Evolutionary conservation across 768 basidiomycete genomes (phyloP).

Genomic region (Rhodosporidiobolus sp.): DNA sequence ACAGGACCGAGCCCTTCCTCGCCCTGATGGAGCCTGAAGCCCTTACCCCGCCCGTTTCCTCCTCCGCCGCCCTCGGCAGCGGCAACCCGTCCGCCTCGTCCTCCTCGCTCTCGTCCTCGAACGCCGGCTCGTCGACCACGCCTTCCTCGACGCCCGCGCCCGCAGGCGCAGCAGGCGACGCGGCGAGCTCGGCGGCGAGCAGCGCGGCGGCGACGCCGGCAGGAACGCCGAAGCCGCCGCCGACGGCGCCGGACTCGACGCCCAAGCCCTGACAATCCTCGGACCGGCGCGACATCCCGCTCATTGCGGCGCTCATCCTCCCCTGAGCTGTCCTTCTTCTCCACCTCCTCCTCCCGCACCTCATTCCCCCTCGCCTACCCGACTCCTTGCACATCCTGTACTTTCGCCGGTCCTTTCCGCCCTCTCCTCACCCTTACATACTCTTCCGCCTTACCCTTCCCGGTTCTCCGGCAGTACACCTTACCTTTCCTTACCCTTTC

Average conservation of each 20-base stretch:
- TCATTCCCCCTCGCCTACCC: background rate
- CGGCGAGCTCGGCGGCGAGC: background rate
- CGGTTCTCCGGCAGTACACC: too few relatives aligned
- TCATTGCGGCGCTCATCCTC: too few relatives aligned
- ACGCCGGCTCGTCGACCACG: background rate
- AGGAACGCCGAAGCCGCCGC: background rate
- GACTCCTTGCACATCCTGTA: background rate
- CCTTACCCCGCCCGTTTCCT: background rate
- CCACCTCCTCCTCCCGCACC: background rate
- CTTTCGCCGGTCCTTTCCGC: too few relatives aligned
- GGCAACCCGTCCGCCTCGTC: background rate
- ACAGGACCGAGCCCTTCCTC: slow-evolving; percentile 38
- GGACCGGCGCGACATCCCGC: background rate
- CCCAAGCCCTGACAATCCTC: background rate
- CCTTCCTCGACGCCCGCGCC: background rate
- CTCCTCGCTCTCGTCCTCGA: background rate
- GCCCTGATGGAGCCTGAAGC: slow-evolving; percentile 33
- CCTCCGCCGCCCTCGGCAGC: slow-evolving; percentile 8
- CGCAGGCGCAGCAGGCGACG: background rate
- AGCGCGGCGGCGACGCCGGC: background rate
- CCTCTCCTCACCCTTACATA: too few relatives aligned
- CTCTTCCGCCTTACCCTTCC: too few relatives aligned
- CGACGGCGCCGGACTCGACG: background rate
- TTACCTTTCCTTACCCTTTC: too few relatives aligned
- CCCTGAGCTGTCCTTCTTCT: background rate